Conservation (phyloP, 2,329 filamentous ascomycete genomes). For the Fusarium brevicatenulatum region DNA sequence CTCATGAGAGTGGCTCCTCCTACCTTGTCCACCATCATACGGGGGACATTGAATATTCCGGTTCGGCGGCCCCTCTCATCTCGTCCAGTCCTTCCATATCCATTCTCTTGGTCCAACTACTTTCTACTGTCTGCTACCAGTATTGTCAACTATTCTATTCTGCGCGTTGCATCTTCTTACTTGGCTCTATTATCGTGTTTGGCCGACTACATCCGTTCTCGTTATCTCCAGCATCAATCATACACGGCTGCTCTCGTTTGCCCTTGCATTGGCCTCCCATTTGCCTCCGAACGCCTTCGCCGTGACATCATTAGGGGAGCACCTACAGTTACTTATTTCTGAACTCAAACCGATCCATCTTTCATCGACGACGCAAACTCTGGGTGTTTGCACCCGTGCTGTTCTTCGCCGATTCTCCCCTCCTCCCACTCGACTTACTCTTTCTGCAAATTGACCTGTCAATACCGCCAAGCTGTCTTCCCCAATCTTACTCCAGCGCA, state of each 20-base stretch:
- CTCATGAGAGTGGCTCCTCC: slow-evolving; percentile 38
- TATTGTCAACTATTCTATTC: slow-evolving; percentile 2
- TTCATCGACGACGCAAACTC: slow-evolving; percentile 21
- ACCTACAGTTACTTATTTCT: slow-evolving; percentile 26
- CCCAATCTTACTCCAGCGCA: slow-evolving; percentile 84
- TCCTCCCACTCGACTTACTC: slow-evolving; percentile 18
- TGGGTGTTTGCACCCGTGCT: slow-evolving; percentile 11
- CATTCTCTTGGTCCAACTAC: slow-evolving; percentile 24
- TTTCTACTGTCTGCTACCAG: slow-evolving; percentile 7
- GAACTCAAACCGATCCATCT: slow-evolving; percentile 17
- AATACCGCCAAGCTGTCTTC: slow-evolving; percentile 98
- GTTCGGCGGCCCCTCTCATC: slow-evolving; percentile 36
- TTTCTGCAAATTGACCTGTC: slow-evolving; percentile 44
- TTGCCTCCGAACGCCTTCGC: slow-evolving; percentile 29
- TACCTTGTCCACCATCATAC: slow-evolving; percentile 30
- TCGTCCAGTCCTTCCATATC: slow-evolving; percentile 35
- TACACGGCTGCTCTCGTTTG: slow-evolving; percentile 30
- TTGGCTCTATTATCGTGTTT: slow-evolving; percentile 16
- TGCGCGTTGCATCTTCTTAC: slow-evolving; percentile 17
- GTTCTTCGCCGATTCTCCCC: slow-evolving; percentile 21
- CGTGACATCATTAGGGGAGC: slow-evolving; percentile 47
- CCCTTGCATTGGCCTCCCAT: slow-evolving; percentile 39
- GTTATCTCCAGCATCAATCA: slow-evolving; percentile 34
- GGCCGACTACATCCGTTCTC: slow-evolving; percentile 26
- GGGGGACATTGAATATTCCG: slow-evolving; percentile 42